Evolutionary conservation across 495 filamentous ascomycete genomes (phyloP).

Genomic region (Beverwykella pulmonaria): DNA sequence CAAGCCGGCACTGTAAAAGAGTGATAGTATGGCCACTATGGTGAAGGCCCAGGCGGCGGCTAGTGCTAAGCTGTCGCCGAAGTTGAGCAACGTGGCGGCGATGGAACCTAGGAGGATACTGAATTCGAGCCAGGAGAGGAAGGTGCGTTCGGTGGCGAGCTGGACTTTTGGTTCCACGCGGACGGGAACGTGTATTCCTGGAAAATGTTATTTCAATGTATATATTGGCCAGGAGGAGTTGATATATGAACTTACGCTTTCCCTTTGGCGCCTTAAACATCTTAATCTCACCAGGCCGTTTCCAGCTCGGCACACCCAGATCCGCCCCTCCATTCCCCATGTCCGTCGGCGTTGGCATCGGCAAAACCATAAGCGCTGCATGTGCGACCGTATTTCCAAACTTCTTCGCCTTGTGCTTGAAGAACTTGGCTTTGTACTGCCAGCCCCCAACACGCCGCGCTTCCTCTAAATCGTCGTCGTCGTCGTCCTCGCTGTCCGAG

Average conservation of each 20-base stretch:
- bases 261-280: constrained; percentile 86
- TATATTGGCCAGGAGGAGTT: not conserved
- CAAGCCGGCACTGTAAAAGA: constrained; percentile 77
- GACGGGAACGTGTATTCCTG: constrained; percentile 88
- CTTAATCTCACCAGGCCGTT: constrained; percentile 58
- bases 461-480: constrained; percentile 71
- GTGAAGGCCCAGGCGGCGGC: constrained; percentile 80
- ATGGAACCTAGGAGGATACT: constrained; percentile 91
- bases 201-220: not conserved
- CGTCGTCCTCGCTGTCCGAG: constrained; percentile 74
- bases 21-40: constrained; percentile 68
- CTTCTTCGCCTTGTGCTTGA: constrained; percentile 17
- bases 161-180: constrained; percentile 97
- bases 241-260: constrained; percentile 61
- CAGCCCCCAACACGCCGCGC: constrained; percentile 71
- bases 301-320: constrained; percentile 47
- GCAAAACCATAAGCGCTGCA: constrained; percentile 57
- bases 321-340: constrained; percentile 58
- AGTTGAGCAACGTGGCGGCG: constrained; percentile 89
- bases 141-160: constrained; percentile 94
- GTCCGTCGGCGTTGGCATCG: constrained; percentile 62
- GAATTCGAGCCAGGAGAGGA: constrained; percentile 96
- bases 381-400: constrained; percentile 45
- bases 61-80: constrained; percentile 58
- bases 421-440: constrained; percentile 29